Base-by-base conservation (phyloP, 1,139 yeast species). In the Scheffersomyces lignicola region DNA sequence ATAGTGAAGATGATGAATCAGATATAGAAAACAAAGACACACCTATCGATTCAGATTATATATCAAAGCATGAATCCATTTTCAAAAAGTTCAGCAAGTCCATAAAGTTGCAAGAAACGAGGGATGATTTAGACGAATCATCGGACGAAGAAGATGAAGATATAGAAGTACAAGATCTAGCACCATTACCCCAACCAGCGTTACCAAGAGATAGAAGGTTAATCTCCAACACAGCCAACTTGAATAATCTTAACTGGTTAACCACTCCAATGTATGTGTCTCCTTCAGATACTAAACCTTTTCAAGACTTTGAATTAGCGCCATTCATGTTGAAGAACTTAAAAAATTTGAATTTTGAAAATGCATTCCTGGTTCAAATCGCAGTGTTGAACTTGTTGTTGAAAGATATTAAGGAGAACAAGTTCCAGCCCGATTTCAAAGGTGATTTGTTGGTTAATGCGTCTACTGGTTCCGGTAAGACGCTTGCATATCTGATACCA, bases 391-490 rank as follows among this genome's bases (percentile, higher is more conserved):
- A 82, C 9, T 56, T 74, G 15, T 54, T 87, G 18, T 51, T 85
- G 21, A 62, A 65, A 4, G 85, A 80, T 41, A 67, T 70, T 10
- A 47, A 56, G 24, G 58, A 62, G 27, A 70, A 69, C 42, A 61
- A 55, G 35, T 51, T 80, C n/a, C 69, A 74, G 31, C 94, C 95
- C 1, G 80, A 64, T 43, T 66, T 65, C 37, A 69, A 49, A 40
- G 90, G 92, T 14, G 96, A 92, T 56, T 61, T 89, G 12, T 65
- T 92, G 32, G 96, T 92, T 4, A 90, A 92, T 57, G 96, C 98
- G 2, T 80, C 95, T 4, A 92, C 99, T 0, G 99, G 99, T 34
- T 85, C 96, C 0, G 99, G 99, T 51, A 92, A 92, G 56, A 92
- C 99, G 0, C 65, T 94, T 35, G 95, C 97, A 7, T 92, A 92